Evolutionary conservation across 2,329 filamentous ascomycete genomes (phyloP), one percentile per base, ranked within the genome.

Genomic region (Aspergillus jensenii): DNA sequence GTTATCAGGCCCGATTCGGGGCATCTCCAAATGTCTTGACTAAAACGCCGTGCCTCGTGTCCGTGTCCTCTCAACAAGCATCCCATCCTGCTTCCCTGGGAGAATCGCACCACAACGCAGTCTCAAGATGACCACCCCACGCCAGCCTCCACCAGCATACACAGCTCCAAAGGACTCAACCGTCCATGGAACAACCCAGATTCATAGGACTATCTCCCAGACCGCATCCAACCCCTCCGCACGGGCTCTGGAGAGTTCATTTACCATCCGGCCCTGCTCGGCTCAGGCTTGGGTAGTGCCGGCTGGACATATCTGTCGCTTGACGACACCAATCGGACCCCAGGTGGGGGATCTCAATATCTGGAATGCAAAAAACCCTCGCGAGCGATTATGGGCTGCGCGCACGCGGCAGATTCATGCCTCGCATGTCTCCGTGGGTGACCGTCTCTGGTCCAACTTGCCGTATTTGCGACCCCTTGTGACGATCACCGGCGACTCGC

Each of bases 281-380:
- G 91, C 88, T 1, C 81, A 80, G 59, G 90, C 90, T 1, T 95
- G 89, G 88, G 80, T 82, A 48, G 90, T 89, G 0, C 82, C 85
- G 0, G 84, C 84, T 1, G 89, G 89, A 3, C 82, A 82, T 49
- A 82, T 95, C 56, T 84, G 90, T 59, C 84, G 87, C 14, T 86
- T 96, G 61, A 89, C 86, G 57, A 93, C 90, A 0, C 90, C 90
- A 0, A 79, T 87, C 55, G 91, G 91, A 0, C 86, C 91, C 0
- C 91, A 96, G 76, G 90, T 96, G 49, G 89, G 90, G 54, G 91
- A 95, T 67, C 77, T 95, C 17, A 96, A 96, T 72, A 82, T 95
- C 66, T 96, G 90, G 89, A 90, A 89, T 66, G 80, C 82, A 5
- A 77, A 87, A 62, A 92, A 95, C 72, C 88, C 90, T 0, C 84